Percentiles rank a stretch among this genome's conserved stretches.
phyloP scores from a whole-genome alignment of 441 rosid species.

The Eugenia klotzschiana region DNA sequence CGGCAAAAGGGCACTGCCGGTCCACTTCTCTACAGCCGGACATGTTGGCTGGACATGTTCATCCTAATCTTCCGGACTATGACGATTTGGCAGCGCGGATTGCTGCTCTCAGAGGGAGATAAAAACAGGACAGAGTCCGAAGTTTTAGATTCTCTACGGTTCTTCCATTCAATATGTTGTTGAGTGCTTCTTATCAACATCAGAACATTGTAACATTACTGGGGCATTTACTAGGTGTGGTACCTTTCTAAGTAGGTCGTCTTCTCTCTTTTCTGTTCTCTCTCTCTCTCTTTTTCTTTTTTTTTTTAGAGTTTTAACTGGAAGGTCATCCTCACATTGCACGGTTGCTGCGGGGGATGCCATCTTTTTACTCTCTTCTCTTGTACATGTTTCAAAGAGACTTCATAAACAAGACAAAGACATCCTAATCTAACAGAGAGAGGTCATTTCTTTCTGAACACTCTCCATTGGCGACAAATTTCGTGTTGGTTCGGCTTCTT shows the following conservation, averaged over 20 bases:
- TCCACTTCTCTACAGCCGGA: not conserved
- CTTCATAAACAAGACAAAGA: not conserved
- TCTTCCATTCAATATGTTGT: not conserved
- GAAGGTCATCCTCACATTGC: not conserved
- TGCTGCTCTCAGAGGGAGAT: conserved; percentile 8
- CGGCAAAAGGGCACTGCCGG: not conserved
- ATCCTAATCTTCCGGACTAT: conserved; percentile 10
- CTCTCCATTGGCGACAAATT: not conserved
- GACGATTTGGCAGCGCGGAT: conserved; percentile 8
- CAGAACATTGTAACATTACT: not conserved
- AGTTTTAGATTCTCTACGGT: not conserved
- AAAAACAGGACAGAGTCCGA: not conserved
- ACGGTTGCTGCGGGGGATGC: not conserved
- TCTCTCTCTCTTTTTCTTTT: no score
- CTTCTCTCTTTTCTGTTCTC: not conserved
- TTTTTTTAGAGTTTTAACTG: not conserved
- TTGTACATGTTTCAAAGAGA: not conserved
- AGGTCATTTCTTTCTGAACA: not conserved
- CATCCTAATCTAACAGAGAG: not conserved
- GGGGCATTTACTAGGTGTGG: not conserved
- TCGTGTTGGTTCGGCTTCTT: not conserved
- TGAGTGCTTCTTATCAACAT: not conserved
- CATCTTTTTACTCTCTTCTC: not conserved
- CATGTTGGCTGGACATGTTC: conserved; percentile 5
- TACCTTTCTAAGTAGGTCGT: not conserved